Evolutionary conservation across 2,329 filamentous ascomycete species (phyloP).

Genomic region (Capronia americana): DNA sequence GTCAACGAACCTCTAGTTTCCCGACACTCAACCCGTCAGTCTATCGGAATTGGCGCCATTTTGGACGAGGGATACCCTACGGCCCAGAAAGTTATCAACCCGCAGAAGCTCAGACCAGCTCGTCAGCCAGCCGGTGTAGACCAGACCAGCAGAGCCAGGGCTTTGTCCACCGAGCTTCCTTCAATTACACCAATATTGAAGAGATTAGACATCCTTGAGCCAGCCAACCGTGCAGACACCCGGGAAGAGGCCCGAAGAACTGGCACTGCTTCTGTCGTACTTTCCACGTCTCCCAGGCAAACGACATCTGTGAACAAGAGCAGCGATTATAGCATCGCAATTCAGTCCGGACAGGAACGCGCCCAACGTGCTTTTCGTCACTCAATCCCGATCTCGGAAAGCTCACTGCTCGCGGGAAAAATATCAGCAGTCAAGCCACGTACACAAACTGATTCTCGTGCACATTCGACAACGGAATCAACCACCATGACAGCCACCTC

Average conservation of each 20-base stretch:
- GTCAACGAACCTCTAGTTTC: background rate
- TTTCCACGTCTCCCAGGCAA: background rate
- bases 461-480: background rate
- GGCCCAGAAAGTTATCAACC: conserved; percentile 15
- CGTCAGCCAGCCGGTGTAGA: background rate
- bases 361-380: background rate
- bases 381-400: background rate
- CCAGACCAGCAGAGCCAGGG: background rate
- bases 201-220: background rate
- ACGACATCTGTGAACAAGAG: background rate
- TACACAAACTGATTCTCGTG: background rate
- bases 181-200: background rate
- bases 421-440: background rate
- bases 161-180: background rate
- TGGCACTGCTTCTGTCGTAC: background rate
- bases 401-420: background rate
- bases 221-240: background rate
- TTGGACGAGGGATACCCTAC: conserved; percentile 22
- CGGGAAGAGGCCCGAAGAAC: background rate
- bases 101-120: conserved; percentile 6
- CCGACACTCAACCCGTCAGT: conserved; percentile 8
- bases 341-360: background rate
- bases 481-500: background rate
- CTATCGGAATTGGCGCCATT: conserved; percentile 19
- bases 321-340: background rate